phyloP scores from a whole-genome alignment of 805 yeast species.

The Candida maltosa region DNA sequence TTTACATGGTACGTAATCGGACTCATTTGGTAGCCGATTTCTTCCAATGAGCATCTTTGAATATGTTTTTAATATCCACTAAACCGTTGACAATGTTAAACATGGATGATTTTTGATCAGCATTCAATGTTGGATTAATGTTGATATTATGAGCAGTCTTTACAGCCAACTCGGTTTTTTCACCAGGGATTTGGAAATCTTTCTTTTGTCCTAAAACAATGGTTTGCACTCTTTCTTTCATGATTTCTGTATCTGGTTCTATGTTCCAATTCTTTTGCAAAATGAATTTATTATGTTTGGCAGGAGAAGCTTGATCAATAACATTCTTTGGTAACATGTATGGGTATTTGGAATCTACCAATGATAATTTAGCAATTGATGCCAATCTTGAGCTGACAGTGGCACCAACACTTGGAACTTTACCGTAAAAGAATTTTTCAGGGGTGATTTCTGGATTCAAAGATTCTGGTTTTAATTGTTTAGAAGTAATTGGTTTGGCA shows the following conservation, averaged over 20 bases:
- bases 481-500: conserved; percentile 6
- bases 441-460: conserved; percentile 8
- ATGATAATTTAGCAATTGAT: conserved; percentile 36
- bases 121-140: conserved; percentile 25
- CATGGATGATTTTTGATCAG: conserved; percentile 25
- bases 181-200: background rate
- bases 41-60: conserved; percentile 16
- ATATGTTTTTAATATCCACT: conserved; percentile 11
- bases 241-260: conserved; percentile 17
- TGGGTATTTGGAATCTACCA: conserved; percentile 39
- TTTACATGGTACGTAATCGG: too few species aligned
- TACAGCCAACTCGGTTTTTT: background rate
- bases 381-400: conserved; percentile 32
- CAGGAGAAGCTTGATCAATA: conserved; percentile 19
- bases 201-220: conserved; percentile 30
- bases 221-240: conserved; percentile 23
- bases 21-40: too few species aligned
- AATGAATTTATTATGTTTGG: conserved; percentile 24
- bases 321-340: conserved; percentile 33
- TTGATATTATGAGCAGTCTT: conserved; percentile 5
- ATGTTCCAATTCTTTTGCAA: conserved; percentile 26
- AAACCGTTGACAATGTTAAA: conserved; percentile 29
- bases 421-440: conserved; percentile 36
- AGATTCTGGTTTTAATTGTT: conserved; percentile 3
- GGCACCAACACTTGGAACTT: conserved; percentile 26